Evolutionary conservation across 352 stramenopile species (phyloP), one percentile per base, ranked within the genome.

Genomic region (Globisporangium cylindrosporum): DNA sequence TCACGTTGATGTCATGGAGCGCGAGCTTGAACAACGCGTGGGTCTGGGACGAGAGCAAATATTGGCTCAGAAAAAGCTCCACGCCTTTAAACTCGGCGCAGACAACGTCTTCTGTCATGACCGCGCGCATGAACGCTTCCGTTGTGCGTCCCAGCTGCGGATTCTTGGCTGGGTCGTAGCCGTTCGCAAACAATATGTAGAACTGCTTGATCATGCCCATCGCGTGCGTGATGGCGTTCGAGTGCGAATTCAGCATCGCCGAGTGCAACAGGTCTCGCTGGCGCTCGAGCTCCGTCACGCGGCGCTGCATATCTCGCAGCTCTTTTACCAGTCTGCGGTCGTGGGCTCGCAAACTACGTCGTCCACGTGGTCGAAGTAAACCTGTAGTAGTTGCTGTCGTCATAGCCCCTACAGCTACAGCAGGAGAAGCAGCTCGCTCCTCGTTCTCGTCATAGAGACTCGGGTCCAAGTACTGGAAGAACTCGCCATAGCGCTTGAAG

Each of bases 31-130:
- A 73, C 14, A 68, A 75, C 14, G 48, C 49, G 61, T 90, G 79
- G 10, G 59, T 51, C 10, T 70, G 29, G 1, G 78, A 81, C n/a
- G 60, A 71, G 14, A 78, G 36, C 41, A 82, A 64, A 56, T 86
- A 90, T 57, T 88, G 79, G 10, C 68, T 51, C 41, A 88, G 60
- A 59, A 90, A 88, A 32, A 78, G 46, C 24, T 86, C 72, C 2
- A 90, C 79, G 22, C 81, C 81, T 20, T 66, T 67, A 63, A 90
- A 90, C 66, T 90, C 81, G 58, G 73, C 75, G 66, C 81, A 90
- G 7, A 85, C 49, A 4, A 69, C 78, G 32, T 90, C 76, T 2
- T 74, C 59, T 18, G 34, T 27, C 81, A 90, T 88, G 14, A 78
- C 66, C 25, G 62, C 61, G 59, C 74, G 71, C 67, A 90, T 55